phyloP scores from a whole-genome alignment of 176 grass and related monocot species.

The Hsuehochloa calcarea region DNA sequence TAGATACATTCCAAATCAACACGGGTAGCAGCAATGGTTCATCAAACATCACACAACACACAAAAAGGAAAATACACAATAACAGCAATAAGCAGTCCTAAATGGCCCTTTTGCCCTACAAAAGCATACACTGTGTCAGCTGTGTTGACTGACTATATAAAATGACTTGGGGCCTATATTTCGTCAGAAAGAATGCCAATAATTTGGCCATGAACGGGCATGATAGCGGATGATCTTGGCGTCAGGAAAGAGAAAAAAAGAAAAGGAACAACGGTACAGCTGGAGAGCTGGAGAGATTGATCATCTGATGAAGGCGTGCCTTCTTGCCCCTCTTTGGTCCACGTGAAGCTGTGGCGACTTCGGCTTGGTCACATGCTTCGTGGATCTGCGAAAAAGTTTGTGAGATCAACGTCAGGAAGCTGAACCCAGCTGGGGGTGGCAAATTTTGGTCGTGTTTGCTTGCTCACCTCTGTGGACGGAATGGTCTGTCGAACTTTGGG shows the following conservation, averaged over 20 bases:
- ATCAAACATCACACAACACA: background rate
- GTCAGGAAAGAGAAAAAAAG: background rate
- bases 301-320: conserved; percentile 76
- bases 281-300: background rate
- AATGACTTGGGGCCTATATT: background rate
- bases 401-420: conserved; percentile 13
- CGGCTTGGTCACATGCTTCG: conserved; percentile 62
- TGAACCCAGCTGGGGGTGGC: background rate
- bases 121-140: conserved; percentile 34
- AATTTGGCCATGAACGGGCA: background rate
- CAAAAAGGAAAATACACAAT: background rate
- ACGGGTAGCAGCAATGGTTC: background rate
- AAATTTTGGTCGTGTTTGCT: background rate
- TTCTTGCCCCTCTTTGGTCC: conserved; percentile 51
- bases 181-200: conserved; percentile 32
- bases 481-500: conserved; percentile 83
- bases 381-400: conserved; percentile 44
- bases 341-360: conserved; percentile 75
- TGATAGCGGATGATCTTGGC: conserved; percentile 28
- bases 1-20: background rate
- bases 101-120: background rate
- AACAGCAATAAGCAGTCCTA: conserved; percentile 14
- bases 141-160: conserved; percentile 29
- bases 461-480: conserved; percentile 74
- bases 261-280: background rate